Base-by-base conservation (phyloP, 1,284 basidiomycete species). In the Papiliotrema laurentii region DNA sequence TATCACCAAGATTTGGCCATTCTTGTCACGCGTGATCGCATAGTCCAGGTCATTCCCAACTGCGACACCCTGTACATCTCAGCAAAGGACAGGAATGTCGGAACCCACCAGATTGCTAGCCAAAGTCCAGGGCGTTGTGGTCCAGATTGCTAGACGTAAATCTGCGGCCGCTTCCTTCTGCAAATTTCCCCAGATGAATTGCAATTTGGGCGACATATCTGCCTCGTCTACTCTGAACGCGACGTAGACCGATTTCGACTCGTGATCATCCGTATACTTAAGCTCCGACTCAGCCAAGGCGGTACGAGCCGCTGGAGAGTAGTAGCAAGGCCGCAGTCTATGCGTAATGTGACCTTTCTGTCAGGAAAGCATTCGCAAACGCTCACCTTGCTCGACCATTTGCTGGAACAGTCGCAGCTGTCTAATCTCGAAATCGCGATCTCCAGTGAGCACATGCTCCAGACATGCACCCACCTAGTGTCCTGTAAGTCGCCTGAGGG, bases 71-170 rank as follows among this genome's bases (percentile, higher is more conserved):
- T 92, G 61, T 21, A 26, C 7, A 37, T 35, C 11, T 28, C 26
- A 5, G 13, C 10, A 7, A 30, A 21, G n/a, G n/a, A 31, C 6
- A 4, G 16, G 24, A 4, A 16, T 16, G 30, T n/a, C 4, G 14
- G 6, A 11, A 57, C 79, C 38, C 59, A 89, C 90, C 86, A 94
- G 91, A 66, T 99, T 98, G 1, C 90, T 89, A 1, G 89, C 89
- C 40, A 98, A 75, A 6, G 90, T 97, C 94, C 94, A 99, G 0
- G 96, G 90, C 0, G 94, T 98, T 0, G 96, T 99, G 1, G 94
- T 98, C 96, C 96, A 99, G n/a, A 97, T 86, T 27, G 92, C 76
- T 94, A 61, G 18, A n/a, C n/a, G n/a, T n/a, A n/a, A n/a, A 80
- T 78, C 3, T 86, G 70, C 16, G 68, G 11, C 56, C 49, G n/a